Evolutionary conservation across 768 basidiomycete species (phyloP).

Genomic region (Boletus subparvulus): DNA sequence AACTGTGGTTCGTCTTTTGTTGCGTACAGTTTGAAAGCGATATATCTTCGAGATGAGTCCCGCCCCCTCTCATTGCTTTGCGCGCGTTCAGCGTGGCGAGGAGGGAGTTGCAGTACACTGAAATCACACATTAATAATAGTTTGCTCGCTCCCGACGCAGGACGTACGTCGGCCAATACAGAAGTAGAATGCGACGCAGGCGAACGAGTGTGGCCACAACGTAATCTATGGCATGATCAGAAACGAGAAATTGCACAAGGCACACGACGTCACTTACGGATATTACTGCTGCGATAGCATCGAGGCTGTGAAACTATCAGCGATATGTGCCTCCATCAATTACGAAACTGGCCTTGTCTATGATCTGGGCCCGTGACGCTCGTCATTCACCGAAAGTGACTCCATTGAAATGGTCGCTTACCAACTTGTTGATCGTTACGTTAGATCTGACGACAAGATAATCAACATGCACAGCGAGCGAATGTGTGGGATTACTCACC

Average conservation of each 20-base stretch:
- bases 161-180: slow-evolving; percentile 56
- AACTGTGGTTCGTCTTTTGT: slow-evolving; percentile 1
- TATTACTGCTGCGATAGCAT: slow-evolving; percentile 54
- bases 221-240: slow-evolving; percentile 38
- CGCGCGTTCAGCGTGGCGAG: slow-evolving; percentile 59
- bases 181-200: slow-evolving; percentile 62
- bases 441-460: slow-evolving; percentile 35
- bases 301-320: slow-evolving; percentile 35
- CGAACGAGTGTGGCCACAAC: slow-evolving; percentile 47
- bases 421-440: slow-evolving; percentile 49
- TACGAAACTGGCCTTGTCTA: slow-evolving; percentile 33
- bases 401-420: not conserved
- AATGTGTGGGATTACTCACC: slow-evolving; percentile 15
- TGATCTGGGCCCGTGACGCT: slow-evolving; percentile 35
- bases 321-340: not conserved
- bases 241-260: not conserved
- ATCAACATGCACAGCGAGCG: not conserved
- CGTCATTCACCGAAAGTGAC: not conserved
- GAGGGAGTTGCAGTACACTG: slow-evolving; percentile 65
- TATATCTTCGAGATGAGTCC: slow-evolving; percentile 3
- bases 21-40: slow-evolving; percentile 6
- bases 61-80: slow-evolving; percentile 39
- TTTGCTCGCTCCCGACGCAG: not conserved
- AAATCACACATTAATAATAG: not conserved
- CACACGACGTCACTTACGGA: slow-evolving; percentile 33